Conservation (phyloP, 2,329 filamentous ascomycete genomes). For the Neocatenulostroma microsporum region DNA sequence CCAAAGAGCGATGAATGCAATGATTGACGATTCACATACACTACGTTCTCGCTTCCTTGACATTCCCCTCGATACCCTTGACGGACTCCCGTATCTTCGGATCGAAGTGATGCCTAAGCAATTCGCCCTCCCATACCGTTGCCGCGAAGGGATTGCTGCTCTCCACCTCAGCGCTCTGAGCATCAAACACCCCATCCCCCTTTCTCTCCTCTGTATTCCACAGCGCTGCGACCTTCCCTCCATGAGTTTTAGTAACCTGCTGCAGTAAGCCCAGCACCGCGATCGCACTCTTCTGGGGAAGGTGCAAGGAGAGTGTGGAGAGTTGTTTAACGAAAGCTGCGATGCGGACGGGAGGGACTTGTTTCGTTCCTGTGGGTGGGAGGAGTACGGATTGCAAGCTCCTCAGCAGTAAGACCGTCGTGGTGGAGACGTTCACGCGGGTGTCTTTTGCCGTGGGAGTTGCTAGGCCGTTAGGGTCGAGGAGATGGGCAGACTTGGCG, state of each 20-base stretch:
- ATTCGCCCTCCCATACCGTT: constrained; percentile 88
- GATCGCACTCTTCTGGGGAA: constrained; percentile 81
- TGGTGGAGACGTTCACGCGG: constrained; percentile 91
- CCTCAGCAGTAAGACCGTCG: constrained; percentile 81
- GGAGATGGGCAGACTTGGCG: constrained; percentile 63
- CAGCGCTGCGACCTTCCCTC: constrained; percentile 70
- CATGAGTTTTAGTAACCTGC: constrained; percentile 73
- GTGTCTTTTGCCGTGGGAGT: constrained; percentile 36
- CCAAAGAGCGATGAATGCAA: no score
- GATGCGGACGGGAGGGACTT: constrained; percentile 73
- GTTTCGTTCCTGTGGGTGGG: constrained; percentile 63
- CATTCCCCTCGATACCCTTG: constrained; percentile 21
- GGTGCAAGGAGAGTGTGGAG: constrained; percentile 69
- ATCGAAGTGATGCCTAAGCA: constrained; percentile 77
- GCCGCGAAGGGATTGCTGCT: constrained; percentile 82
- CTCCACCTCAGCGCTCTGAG: constrained; percentile 65
- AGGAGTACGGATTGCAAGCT: constrained; percentile 76
- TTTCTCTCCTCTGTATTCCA: constrained; percentile 94
- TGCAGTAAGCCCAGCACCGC: constrained; percentile 71
- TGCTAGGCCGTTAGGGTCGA: constrained; percentile 46
- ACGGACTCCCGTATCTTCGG: constrained; percentile 68
- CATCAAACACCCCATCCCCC: constrained; percentile 80
- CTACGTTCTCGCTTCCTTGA: constrained; percentile 13
- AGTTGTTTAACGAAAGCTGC: constrained; percentile 91
- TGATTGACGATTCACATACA: not conserved